phyloP scores from a whole-genome alignment of 192 early-diverging fungal genomes.

The Backusella circina region DNA sequence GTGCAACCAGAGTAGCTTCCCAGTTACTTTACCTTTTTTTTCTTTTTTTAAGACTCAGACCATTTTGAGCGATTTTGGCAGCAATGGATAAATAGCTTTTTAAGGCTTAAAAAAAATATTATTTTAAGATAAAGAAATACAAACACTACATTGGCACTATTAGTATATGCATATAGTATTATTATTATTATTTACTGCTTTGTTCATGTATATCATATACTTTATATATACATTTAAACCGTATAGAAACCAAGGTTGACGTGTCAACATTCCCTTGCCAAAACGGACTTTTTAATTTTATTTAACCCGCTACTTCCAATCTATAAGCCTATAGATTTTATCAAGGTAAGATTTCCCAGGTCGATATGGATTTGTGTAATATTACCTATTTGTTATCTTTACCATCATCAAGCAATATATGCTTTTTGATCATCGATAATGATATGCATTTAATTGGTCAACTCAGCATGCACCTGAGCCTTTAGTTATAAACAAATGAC shows the following conservation, averaged over 20 bases:
- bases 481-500: not conserved
- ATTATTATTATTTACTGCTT: too few species aligned
- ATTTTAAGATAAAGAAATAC: too few species aligned
- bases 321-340: conserved; percentile 3
- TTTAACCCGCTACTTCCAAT: not conserved
- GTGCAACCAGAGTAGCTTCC: not conserved
- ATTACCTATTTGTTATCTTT: not conserved
- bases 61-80: not conserved
- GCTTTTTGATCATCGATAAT: not conserved
- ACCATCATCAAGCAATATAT: not conserved
- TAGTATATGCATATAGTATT: not conserved
- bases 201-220: too few species aligned
- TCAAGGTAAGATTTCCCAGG: not conserved
- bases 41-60: not conserved
- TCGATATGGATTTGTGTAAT: not conserved
- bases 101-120: not conserved
- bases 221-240: too few species aligned
- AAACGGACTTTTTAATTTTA: conserved; percentile 5
- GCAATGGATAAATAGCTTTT: not conserved
- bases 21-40: not conserved
- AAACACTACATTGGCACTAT: not conserved
- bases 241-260: not conserved
- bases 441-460: not conserved
- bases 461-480: not conserved
- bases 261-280: not conserved